Conservation (phyloP, 805 yeast genomes). For the Komagataella populi region DNA sequence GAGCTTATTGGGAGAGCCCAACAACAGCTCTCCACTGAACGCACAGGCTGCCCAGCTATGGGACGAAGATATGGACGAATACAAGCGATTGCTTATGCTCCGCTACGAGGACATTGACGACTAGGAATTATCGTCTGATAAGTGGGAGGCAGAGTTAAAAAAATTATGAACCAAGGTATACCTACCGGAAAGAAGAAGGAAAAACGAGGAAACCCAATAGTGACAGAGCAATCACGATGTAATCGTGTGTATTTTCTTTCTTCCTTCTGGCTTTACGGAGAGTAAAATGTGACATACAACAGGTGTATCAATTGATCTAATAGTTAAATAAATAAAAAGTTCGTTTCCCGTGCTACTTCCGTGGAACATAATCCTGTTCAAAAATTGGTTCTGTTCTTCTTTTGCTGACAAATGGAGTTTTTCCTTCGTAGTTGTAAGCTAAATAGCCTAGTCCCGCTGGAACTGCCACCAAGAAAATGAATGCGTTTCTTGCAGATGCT, state of each 20-base stretch:
- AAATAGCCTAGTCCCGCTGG: constrained; percentile 18
- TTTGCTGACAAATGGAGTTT: constrained; percentile 11
- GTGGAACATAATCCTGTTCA: constrained; percentile 3
- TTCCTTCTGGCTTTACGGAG: background rate
- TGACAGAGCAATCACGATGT: background rate
- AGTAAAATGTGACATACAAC: background rate
- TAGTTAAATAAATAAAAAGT: background rate
- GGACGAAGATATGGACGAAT: constrained; percentile 85
- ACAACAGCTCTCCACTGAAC: constrained; percentile 97
- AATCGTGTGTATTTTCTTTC: background rate
- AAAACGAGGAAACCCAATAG: background rate
- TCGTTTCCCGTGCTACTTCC: background rate
- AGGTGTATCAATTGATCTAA: background rate
- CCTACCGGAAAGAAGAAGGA: background rate
- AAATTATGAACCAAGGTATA: background rate
- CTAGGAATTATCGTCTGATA: background rate
- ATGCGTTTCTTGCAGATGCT: constrained; percentile 14
- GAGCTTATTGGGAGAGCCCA: constrained; percentile 91
- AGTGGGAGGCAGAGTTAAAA: background rate
- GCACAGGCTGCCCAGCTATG: constrained; percentile 96
- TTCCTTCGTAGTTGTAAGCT: constrained; percentile 17
- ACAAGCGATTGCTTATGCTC: constrained; percentile 28
- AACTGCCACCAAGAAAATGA: constrained; percentile 16
- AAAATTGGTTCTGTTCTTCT: constrained; percentile 17
- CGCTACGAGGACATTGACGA: background rate